Conservation (phyloP, 768 basidiomycete genomes). For the Lentinula raphanica region DNA sequence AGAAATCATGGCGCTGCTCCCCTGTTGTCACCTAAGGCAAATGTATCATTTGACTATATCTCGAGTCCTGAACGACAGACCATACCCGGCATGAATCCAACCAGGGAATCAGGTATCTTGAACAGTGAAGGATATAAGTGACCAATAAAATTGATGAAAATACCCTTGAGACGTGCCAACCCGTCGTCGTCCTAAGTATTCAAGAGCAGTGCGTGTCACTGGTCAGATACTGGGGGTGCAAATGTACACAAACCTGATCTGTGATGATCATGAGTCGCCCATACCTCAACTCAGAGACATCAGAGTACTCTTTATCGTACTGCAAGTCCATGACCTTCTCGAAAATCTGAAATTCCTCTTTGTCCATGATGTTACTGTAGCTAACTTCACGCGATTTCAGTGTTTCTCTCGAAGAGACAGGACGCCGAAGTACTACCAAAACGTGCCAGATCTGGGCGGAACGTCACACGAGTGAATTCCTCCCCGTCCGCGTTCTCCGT, state of each 20-base stretch:
- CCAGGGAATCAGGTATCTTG: slow-evolving; percentile 84
- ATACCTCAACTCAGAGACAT: slow-evolving; percentile 69
- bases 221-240: neutral
- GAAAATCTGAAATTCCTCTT: slow-evolving; percentile 94
- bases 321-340: slow-evolving; percentile 97
- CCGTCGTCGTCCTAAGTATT: slow-evolving; percentile 89
- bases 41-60: neutral
- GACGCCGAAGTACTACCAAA: slow-evolving; percentile 95
- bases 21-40: slow-evolving; percentile 68
- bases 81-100: slow-evolving; percentile 93
- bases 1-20: slow-evolving; percentile 78
- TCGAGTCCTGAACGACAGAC: slow-evolving; percentile 18
- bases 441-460: slow-evolving; percentile 85
- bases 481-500: slow-evolving; percentile 84
- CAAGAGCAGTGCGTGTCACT: too few species aligned
- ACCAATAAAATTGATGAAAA: slow-evolving; percentile 96
- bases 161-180: slow-evolving; percentile 98
- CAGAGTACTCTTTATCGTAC: slow-evolving; percentile 85
- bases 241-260: slow-evolving; percentile 70
- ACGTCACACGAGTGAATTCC: slow-evolving; percentile 90
- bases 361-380: slow-evolving; percentile 97
- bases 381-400: slow-evolving; percentile 96
- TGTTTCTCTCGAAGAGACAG: slow-evolving; percentile 96
- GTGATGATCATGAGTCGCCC: slow-evolving; percentile 99
- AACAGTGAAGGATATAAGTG: slow-evolving; percentile 95